Conservation (phyloP, 2,329 filamentous ascomycete species). For the Ceratocystis cacaofunesta region DNA sequence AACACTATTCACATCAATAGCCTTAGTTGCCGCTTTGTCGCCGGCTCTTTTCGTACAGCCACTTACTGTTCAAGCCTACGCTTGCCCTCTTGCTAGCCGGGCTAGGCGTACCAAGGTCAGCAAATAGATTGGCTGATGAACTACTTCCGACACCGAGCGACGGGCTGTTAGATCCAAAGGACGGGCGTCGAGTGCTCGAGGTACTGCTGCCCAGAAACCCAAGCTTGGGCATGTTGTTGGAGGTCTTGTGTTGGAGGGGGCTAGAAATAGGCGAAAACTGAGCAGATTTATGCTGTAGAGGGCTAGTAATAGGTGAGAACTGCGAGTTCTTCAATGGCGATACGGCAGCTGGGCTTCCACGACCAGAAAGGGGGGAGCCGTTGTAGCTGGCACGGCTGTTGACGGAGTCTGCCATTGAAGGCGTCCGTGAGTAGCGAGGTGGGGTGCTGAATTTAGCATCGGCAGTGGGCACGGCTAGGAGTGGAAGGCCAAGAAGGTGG, state of each 20-base stretch:
- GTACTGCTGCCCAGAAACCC: constrained; percentile 4
- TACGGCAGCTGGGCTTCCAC: constrained; percentile 33
- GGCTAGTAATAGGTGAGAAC: constrained; percentile 32
- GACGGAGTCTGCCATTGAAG: constrained; percentile 48
- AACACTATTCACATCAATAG: constrained; percentile 20
- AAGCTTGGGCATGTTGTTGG: constrained; percentile 25
- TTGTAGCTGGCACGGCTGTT: constrained; percentile 42
- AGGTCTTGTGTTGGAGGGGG: constrained; percentile 21
- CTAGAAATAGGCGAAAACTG: constrained; percentile 38
- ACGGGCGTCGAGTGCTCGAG: constrained; percentile 32
- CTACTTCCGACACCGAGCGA: constrained; percentile 30
- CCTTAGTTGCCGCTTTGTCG: constrained; percentile 34
- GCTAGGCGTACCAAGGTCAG: constrained; percentile 54
- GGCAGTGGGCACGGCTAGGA: constrained; percentile 45
- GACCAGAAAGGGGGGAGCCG: constrained; percentile 43
- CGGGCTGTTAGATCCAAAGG: constrained; percentile 44
- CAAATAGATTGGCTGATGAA: constrained; percentile 34
- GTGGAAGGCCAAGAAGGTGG: constrained; percentile 64
- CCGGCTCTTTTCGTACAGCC: constrained; percentile 77
- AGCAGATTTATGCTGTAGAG: constrained; percentile 47
- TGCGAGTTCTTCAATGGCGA: constrained; percentile 28
- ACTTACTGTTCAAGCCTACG: constrained; percentile 77
- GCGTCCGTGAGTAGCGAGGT: constrained; percentile 68
- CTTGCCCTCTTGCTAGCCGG: constrained; percentile 55
- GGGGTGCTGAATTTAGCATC: constrained; percentile 64